Base-by-base conservation (phyloP, 768 basidiomycete genomes). In the Cyathus striatus region DNA sequence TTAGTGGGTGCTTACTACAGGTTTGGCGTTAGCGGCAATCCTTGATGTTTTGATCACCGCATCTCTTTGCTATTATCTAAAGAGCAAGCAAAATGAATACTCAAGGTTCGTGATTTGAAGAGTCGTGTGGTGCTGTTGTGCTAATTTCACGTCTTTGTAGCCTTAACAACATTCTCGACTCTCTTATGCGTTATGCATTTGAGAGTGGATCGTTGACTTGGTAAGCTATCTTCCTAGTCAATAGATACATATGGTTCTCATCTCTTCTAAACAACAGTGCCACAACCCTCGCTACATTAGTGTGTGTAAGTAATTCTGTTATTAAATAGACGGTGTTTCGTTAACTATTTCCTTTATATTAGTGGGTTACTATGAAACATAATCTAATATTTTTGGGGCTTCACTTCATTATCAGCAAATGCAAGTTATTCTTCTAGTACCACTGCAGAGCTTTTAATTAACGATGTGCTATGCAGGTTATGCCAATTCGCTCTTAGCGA, bases 1-100 rank as follows among this genome's bases (percentile, higher is more conserved):
- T 5, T 42, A 78, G 76, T 78, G 76, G 76, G 53, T 75, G 18
- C 76, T 77, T 47, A 78, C 76, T 4, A 63, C 71, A 12, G 77
- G 77, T 3, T 61, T 79, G 6, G 68, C 72, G 1, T 59, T 78
- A 25, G 78, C 76, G 1, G 68, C 72, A 1, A 53, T 59, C 5
- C 66, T 76, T 1, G 77, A 79, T 44, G 55, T 79, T 26, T 26
- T 78, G n/a, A 68, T 79, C 40, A 72, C 76, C 0, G 62, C 51
- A 0, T 68, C 66, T 9, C 58, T 79, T 24, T 73, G 69, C 24
- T 49, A 65, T 39, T 63, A 75, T 10, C 57, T 79, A 4, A 68
- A 63, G 30, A 51, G 48, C 5, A 73, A 63, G 18, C 61, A 63
- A 33, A 65, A 62, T 13, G 61, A 62, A 0, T 60, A 65, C 2